These are phyloP conservation scores for Crucihimalaya himalaica DNA, from an alignment of 345 rosid genomes.

Conservation along the genomic window DNA sequence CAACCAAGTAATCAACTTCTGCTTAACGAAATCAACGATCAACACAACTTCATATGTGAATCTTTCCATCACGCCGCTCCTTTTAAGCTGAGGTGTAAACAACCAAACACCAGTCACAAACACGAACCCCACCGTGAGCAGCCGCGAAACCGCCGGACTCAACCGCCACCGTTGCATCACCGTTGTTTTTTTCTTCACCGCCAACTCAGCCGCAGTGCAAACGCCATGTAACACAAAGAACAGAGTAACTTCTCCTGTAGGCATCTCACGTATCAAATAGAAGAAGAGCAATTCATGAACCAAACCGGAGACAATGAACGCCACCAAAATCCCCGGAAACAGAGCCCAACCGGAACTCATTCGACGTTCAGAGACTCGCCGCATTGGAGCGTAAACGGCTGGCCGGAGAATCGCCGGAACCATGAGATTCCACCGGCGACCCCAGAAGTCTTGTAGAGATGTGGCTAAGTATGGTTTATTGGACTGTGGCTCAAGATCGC, in stretches of 20 bases:
- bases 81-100: slow-evolving; percentile 41
- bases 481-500: slow-evolving; percentile 47
- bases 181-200: slow-evolving; percentile 36
- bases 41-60: slow-evolving; percentile 13
- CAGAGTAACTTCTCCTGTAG: slow-evolving; percentile 43
- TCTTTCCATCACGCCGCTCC: slow-evolving; percentile 31
- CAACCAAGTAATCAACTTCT: background rate
- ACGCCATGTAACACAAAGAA: slow-evolving; percentile 46
- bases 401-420: slow-evolving; percentile 47
- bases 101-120: slow-evolving; percentile 39
- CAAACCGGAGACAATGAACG: slow-evolving; percentile 42
- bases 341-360: slow-evolving; percentile 26
- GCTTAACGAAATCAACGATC: slow-evolving; percentile 12
- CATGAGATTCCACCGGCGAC: slow-evolving; percentile 60
- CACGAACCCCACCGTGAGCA: slow-evolving; percentile 42
- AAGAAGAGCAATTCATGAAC: slow-evolving; percentile 43
- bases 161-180: slow-evolving; percentile 20
- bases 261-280: slow-evolving; percentile 29
- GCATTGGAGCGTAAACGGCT: slow-evolving; percentile 46
- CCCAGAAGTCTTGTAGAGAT: slow-evolving; percentile 65
- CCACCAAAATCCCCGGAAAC: slow-evolving; percentile 26
- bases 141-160: slow-evolving; percentile 29
- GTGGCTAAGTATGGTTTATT: slow-evolving; percentile 51
- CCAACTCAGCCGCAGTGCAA: slow-evolving; percentile 39
- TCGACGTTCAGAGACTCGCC: slow-evolving; percentile 4